Conservation (phyloP, 2,329 filamentous ascomycete genomes). For the Aureobasidium sp. region DNA sequence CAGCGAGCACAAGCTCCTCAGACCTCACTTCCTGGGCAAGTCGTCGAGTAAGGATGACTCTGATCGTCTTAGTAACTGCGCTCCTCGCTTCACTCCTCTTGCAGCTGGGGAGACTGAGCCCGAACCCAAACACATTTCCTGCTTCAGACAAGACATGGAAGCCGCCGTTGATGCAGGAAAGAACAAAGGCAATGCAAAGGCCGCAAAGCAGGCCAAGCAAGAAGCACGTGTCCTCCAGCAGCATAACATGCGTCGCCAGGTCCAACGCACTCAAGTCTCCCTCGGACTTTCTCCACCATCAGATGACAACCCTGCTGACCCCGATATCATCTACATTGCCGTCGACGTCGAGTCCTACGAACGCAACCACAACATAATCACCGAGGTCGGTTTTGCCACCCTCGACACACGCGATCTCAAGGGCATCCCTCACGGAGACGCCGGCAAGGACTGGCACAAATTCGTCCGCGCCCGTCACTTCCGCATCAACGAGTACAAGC, state of each 20-base stretch:
- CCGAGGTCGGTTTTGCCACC: constrained; percentile 78
- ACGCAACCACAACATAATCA: constrained; percentile 56
- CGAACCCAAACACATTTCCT: constrained; percentile 33
- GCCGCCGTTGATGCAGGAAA: constrained; percentile 45
- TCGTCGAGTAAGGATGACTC: constrained; percentile 43
- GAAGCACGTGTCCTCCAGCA: constrained; percentile 45
- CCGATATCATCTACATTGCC: constrained; percentile 60
- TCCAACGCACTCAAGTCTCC: constrained; percentile 61
- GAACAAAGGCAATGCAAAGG: constrained; percentile 39
- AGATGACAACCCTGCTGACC: constrained; percentile 39
- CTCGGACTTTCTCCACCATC: constrained; percentile 57
- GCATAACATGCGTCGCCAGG: constrained; percentile 46
- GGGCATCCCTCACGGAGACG: constrained; percentile 51
- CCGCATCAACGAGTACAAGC: constrained; percentile 61
- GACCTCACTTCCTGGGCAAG: constrained; percentile 61
- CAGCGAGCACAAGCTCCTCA: constrained; percentile 50
- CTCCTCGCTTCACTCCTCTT: constrained; percentile 2
- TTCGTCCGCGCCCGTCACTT: constrained; percentile 68
- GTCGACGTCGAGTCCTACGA: constrained; percentile 84
- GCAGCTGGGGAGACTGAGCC: constrained; percentile 22
- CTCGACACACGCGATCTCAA: constrained; percentile 62
- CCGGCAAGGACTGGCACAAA: constrained; percentile 59
- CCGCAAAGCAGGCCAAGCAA: constrained; percentile 43
- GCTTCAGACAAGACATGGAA: constrained; percentile 51
- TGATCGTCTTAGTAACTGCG: constrained; percentile 29